Evolutionary conservation across 805 yeast species (phyloP).

Genomic region (Myxozyma geophila): DNA sequence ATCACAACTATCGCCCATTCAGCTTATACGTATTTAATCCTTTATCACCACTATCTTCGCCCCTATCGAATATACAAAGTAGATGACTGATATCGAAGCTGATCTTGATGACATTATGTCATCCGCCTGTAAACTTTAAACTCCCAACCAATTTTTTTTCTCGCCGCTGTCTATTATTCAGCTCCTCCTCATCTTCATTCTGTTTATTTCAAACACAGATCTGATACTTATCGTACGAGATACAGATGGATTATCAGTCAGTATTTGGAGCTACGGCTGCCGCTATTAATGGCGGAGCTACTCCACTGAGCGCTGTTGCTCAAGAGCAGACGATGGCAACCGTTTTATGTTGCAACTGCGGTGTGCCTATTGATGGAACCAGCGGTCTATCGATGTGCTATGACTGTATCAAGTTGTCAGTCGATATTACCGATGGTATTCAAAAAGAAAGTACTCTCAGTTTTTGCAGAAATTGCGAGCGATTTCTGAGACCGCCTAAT

Average conservation of each 20-base stretch:
- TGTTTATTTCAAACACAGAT: neutral
- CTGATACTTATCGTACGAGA: neutral
- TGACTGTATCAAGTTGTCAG: conserved; percentile 93
- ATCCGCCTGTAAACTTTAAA: conserved; percentile 4
- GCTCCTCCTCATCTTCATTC: neutral
- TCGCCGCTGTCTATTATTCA: conserved; percentile 1
- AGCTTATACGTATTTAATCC: too few species aligned
- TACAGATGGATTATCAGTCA: conserved; percentile 27
- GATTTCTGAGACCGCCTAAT: conserved; percentile 91
- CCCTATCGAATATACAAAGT: too few species aligned
- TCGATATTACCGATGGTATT: conserved; percentile 90
- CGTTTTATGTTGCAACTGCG: conserved; percentile 97
- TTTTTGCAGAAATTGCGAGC: conserved; percentile 95
- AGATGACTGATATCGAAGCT: neutral
- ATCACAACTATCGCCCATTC: too few species aligned
- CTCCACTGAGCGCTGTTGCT: conserved; percentile 20
- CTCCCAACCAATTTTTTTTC: conserved; percentile 18
- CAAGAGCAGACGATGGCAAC: conserved; percentile 58
- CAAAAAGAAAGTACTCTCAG: conserved; percentile 87
- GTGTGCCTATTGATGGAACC: conserved; percentile 97
- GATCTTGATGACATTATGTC: neutral
- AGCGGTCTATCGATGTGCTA: conserved; percentile 81
- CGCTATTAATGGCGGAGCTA: conserved; percentile 33
- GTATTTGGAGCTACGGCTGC: conserved; percentile 30
- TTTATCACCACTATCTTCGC: too few species aligned